Base-by-base conservation (phyloP, 768 basidiomycete genomes). In the Cubamyces sp. region DNA sequence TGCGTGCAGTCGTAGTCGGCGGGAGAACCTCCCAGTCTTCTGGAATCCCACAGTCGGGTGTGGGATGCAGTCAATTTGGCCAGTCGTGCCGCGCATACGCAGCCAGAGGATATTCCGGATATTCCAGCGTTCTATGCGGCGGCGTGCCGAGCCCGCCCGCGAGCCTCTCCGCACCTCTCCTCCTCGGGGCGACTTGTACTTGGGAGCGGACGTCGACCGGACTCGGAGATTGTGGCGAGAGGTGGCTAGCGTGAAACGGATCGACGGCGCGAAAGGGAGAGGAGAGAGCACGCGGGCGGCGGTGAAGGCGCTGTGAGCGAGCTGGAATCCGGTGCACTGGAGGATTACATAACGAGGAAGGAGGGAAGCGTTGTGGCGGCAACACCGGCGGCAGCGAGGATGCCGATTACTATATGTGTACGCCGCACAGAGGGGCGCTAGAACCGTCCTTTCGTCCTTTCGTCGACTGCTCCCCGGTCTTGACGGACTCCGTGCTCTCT, bases 281-380 rank as follows among this genome's bases (percentile, higher is more conserved):
- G 45, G 21, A 6, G 43, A 23, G 45, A 23, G 45, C 30, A 34
- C 50, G n/a, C n/a, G n/a, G n/a, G n/a, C n/a, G 18, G 46, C 25
- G 46, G 39, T 3, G 8, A 37, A 57, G 51, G 52, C 52, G 62
- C 26, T 51, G 57, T 26, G 41, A 25, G 8, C 43, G 55, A 39
- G 48, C 48, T 42, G 62, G n/a, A 58, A 54, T 54, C 62, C 62
- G 62, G 57, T 64, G 62, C 53, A 48, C 25, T 63, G 63, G 63
- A 60, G 58, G 53, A 56, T 64, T 56, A 64, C 40, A 40, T 64
- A 60, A 64, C 19, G 15, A 4, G 34, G 58, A 64, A 64, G 57
- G 16, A 23, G 6, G 42, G 48, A 64, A 52, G 52, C 63, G 58
- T 64, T 60, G 63, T 64, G 63, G 63, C 63, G 58, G 54, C 54